Evolutionary conservation across 805 yeast genomes (phyloP).

Genomic region (Schwanniomyces yamadae): DNA sequence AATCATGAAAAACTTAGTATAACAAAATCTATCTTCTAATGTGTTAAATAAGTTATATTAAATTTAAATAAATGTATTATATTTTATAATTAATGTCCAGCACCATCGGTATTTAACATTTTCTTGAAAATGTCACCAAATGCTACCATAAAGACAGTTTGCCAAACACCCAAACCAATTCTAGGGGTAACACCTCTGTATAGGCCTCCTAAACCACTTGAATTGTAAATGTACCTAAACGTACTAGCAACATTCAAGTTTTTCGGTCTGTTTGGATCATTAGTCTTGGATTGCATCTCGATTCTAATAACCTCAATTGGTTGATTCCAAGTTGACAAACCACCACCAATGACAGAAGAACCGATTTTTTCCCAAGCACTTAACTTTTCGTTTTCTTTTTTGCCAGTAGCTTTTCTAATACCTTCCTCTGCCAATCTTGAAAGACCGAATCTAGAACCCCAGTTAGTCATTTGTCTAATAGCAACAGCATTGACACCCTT

Average conservation of each 20-base stretch:
- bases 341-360: conserved; percentile 93
- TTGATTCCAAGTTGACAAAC: conserved; percentile 97
- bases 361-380: conserved; percentile 76
- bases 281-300: conserved; percentile 95
- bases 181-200: conserved; percentile 97
- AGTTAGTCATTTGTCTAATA: conserved; percentile 97
- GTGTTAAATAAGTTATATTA: not conserved
- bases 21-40: not conserved
- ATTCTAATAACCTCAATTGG: conserved; percentile 97
- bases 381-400: conserved; percentile 57
- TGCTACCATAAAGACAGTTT: conserved; percentile 97
- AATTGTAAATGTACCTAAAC: conserved; percentile 74
- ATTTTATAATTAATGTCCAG: conserved; percentile 29
- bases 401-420: conserved; percentile 64
- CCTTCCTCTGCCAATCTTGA: conserved; percentile 87
- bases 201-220: conserved; percentile 85
- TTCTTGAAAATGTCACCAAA: conserved; percentile 78
- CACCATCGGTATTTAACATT: conserved; percentile 41
- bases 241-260: conserved; percentile 78
- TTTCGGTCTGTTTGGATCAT: conserved; percentile 93
- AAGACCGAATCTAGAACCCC: conserved; percentile 97
- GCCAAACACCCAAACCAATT: conserved; percentile 96
- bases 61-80: conserved; percentile 1
- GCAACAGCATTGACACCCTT: conserved; percentile 99
- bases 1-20: not conserved